Conservation (phyloP, 495 filamentous ascomycete species). For the Hypomontagnella monticulosa region DNA sequence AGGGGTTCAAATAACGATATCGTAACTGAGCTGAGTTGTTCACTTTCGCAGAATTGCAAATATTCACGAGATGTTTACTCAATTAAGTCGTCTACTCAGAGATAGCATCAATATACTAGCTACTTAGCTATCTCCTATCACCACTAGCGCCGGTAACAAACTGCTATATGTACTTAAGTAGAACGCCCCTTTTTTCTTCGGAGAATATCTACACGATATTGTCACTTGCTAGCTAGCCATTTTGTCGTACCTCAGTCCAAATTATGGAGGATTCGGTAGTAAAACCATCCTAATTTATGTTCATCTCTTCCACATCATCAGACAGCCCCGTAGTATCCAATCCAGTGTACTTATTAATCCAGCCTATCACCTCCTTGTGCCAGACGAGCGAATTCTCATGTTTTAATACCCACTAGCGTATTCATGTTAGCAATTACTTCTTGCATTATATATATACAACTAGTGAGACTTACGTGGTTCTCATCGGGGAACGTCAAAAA, state of each 20-base stretch:
- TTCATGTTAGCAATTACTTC: slow-evolving; percentile 20
- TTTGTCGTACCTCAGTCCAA: background rate
- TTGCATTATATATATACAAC: background rate
- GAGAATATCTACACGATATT: background rate
- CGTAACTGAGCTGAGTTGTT: no score
- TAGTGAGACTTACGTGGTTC: slow-evolving; percentile 61
- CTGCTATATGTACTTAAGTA: background rate
- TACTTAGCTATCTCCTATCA: background rate
- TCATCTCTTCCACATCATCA: slow-evolving; percentile 21
- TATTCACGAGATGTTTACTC: no score
- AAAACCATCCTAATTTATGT: slow-evolving; percentile 8
- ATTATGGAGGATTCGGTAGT: no score
- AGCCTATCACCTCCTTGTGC: slow-evolving; percentile 88
- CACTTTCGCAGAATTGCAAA: no score
- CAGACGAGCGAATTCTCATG: slow-evolving; percentile 90
- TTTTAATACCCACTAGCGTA: slow-evolving; percentile 82
- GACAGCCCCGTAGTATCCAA: slow-evolving; percentile 47
- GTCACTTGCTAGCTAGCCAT: background rate
- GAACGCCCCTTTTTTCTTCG: background rate
- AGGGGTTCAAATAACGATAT: background rate
- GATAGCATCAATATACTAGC: background rate
- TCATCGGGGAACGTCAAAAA: slow-evolving; percentile 87
- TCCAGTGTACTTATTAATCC: slow-evolving; percentile 86
- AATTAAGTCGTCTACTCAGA: no score
- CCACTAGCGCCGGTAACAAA: background rate